A percentile compares a stretch with the other conserved stretches of the same genome.
Conservation (phyloP, 192 early-diverging fungal species). For the Coemansia sp. region DNA sequence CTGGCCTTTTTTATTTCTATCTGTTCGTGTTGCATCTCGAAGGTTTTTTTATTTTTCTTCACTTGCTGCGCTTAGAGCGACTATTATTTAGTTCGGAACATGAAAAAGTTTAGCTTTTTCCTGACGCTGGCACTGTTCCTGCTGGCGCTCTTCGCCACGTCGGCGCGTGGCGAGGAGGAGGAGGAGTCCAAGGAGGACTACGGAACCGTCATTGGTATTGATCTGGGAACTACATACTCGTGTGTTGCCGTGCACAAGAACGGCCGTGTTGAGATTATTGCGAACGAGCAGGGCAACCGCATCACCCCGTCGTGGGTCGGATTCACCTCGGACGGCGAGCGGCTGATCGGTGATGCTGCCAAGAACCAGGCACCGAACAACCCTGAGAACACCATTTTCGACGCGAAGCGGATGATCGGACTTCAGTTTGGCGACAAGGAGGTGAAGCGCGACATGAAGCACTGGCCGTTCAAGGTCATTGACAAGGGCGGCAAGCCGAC, state of each 20-base stretch:
- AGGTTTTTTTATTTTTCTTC: conserved; percentile 10
- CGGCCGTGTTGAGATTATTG: conserved; percentile 95
- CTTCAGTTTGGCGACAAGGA: conserved; percentile 86
- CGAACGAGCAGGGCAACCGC: conserved; percentile 95
- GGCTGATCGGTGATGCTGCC: conserved; percentile 90
- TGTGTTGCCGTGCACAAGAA: conserved; percentile 94
- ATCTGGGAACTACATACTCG: conserved; percentile 93
- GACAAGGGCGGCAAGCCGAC: conserved; percentile 79
- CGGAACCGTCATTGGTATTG: conserved; percentile 81
- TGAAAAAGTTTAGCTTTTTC: conserved; percentile 49
- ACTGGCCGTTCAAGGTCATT: conserved; percentile 91
- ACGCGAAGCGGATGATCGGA: conserved; percentile 91
- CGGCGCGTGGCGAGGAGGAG: conserved; percentile 45
- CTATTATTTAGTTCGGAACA: conserved; percentile 15
- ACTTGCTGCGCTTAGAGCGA: neutral
- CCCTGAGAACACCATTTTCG: conserved; percentile 90
- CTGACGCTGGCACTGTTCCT: conserved; percentile 43
- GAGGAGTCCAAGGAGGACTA: conserved; percentile 45
- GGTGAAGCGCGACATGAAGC: conserved; percentile 91
- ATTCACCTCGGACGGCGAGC: conserved; percentile 83
- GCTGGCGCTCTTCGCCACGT: conserved; percentile 40
- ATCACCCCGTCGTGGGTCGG: conserved; percentile 95
- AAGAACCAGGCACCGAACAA: conserved; percentile 92
- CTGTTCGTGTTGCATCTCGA: neutral
- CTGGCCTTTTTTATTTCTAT: neutral